Evolutionary conservation across 2,329 filamentous ascomycete genomes (phyloP), one percentile per base, ranked within the genome.

Genomic region (Aureobasidium sp.): DNA sequence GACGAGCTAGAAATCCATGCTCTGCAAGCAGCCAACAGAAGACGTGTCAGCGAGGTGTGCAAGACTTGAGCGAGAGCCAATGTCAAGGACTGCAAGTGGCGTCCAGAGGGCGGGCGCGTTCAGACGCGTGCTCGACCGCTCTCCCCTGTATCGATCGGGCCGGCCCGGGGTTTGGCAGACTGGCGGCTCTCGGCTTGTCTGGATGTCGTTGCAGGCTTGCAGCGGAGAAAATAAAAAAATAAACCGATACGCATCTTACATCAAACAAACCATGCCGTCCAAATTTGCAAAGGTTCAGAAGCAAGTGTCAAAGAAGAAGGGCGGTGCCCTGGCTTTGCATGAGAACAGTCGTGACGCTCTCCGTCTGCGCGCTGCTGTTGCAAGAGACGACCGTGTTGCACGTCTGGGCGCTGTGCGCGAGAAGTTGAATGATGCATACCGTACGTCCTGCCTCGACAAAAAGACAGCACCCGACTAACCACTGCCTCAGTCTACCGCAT

Each of bases 301-400:
- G 78, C 86, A 91, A 66, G 93, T 97, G 66, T 79, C 86, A 37
- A 96, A 96, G 79, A 97, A 96, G 83, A 86, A 88, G 67, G 85
- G 86, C 66, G 85, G 86, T 25, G 85, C 86, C 42, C 86, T 87
- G 34, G 82, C 87, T 13, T 81, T 97, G 27, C 93, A 97, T 71
- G 88, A 91, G 74, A 91, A 91, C 73, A 96, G 91, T 64, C 83
- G 94, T 67, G 90, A 97, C 78, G 89, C 91, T 3, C 84, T 88
- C 70, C 84, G 90, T 57, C 79, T 97, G 65, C 88, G 91, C 72
- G 84, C 86, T 69, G 94, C 94, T 25, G 84, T 85, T 65, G 83
- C 87, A 65, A 83, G 94, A 74, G 92, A 97, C 70, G 87, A 94
- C 69, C 90, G 90, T 71, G 81, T 99, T 39, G 85, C 85, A 67